phyloP scores from a whole-genome alignment of 1,284 basidiomycete genomes.

The Lignosus rhinocerotis region DNA sequence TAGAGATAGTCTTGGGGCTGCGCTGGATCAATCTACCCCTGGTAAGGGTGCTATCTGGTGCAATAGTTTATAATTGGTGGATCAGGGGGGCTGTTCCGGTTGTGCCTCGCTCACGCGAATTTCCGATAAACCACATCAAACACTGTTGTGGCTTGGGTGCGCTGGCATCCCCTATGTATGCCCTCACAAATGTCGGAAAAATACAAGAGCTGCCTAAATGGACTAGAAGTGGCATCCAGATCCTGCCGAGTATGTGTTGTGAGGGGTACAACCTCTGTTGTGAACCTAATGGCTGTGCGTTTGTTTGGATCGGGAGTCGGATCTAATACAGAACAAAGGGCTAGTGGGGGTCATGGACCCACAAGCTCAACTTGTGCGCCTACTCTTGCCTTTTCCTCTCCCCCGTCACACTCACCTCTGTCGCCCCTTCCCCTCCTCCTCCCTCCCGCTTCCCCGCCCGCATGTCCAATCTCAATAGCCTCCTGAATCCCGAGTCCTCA shows the following conservation, averaged over 20 bases:
- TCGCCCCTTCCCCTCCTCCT: conserved; percentile 18
- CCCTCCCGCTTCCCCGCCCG: conserved; percentile 16
- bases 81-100: conserved; percentile 19
- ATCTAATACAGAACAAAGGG: conserved; percentile 35
- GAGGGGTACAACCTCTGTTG: conserved; percentile 6
- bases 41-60: background rate
- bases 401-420: conserved; percentile 24
- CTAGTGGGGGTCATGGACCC: conserved; percentile 35
- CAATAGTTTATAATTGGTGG: conserved; percentile 9
- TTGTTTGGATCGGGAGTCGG: conserved; percentile 30
- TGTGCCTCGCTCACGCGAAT: conserved; percentile 21
- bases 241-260: conserved; percentile 4
- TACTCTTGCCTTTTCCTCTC: conserved; percentile 34
- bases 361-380: conserved; percentile 37
- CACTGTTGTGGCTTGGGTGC: conserved; percentile 24
- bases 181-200: conserved; percentile 15
- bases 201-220: conserved; percentile 7
- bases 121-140: conserved; percentile 26
- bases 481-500: conserved; percentile 37
- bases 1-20: background rate
- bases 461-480: conserved; percentile 38
- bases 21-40: conserved; percentile 5
- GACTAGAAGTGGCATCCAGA: background rate
- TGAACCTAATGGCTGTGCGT: conserved; percentile 20
- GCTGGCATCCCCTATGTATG: conserved; percentile 12